phyloP scores from a whole-genome alignment of 768 basidiomycete species.

The Russula vinacea region DNA sequence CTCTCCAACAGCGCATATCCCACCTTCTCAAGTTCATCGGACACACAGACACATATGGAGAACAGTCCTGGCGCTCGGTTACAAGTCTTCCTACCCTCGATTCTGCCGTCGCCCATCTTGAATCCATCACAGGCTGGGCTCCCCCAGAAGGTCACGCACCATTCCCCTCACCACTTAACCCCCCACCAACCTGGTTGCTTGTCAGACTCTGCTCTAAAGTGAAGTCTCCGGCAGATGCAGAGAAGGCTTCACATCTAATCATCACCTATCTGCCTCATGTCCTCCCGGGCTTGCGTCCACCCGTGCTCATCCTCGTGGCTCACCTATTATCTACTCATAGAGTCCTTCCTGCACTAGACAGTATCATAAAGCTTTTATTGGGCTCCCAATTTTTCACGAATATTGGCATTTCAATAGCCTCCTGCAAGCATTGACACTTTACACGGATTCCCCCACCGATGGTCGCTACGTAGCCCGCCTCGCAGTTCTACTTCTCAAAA shows the following conservation, averaged over 20 bases:
- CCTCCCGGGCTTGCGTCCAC: constrained; percentile 39
- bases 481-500: constrained; percentile 17
- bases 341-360: constrained; percentile 47
- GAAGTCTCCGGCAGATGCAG: constrained; percentile 45
- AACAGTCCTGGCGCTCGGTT: background rate
- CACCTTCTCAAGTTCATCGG: background rate
- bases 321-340: constrained; percentile 51
- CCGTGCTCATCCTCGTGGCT: constrained; percentile 47
- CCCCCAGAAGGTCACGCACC: background rate
- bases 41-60: background rate
- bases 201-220: constrained; percentile 51
- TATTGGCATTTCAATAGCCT: constrained; percentile 30
- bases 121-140: background rate
- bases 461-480: constrained; percentile 18
- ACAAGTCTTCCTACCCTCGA: background rate
- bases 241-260: constrained; percentile 44
- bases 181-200: constrained; percentile 52
- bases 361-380: constrained; percentile 39
- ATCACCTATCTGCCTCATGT: constrained; percentile 40
- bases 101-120: constrained; percentile 6
- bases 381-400: constrained; percentile 31
- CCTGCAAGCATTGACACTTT: constrained; percentile 23
- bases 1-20: background rate
- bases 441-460: constrained; percentile 13
- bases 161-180: background rate